A percentile compares a stretch with the other conserved stretches of the same genome.
phyloP scores from a whole-genome alignment of 805 yeast species.

The Candida chauliodis region DNA sequence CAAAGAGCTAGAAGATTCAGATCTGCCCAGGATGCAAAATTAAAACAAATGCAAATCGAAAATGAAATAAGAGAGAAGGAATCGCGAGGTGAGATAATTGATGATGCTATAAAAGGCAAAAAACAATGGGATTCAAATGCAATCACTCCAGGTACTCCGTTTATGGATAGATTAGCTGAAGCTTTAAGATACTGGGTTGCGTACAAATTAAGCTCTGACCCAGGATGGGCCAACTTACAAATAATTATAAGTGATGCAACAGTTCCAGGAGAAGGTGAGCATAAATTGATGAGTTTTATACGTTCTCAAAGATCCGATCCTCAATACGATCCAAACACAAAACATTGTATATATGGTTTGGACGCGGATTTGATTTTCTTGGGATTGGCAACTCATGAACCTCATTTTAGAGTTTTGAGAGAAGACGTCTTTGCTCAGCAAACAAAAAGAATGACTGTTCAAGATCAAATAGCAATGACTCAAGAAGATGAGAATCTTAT shows the following conservation, averaged over 20 bases:
- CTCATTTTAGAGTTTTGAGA: constrained; percentile 87
- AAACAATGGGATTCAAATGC: constrained; percentile 94
- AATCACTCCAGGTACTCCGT: constrained; percentile 98
- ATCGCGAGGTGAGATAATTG: constrained; percentile 68
- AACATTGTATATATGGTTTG: constrained; percentile 94
- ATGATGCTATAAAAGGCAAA: constrained; percentile 67
- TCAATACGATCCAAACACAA: constrained; percentile 84
- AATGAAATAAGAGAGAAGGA: constrained; percentile 57
- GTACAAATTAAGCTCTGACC: constrained; percentile 80
- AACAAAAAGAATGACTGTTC: constrained; percentile 40
- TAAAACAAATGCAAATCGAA: constrained; percentile 70
- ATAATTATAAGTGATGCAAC: constrained; percentile 92
- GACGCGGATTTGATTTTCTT: constrained; percentile 97
- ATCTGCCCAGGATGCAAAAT: constrained; percentile 83
- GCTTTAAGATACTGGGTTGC: constrained; percentile 90
- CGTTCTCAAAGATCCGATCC: constrained; percentile 87
- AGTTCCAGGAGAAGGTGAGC: constrained; percentile 99
- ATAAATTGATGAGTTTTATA: constrained; percentile 93
- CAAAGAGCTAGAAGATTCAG: constrained; percentile 92
- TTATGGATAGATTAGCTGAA: constrained; percentile 85
- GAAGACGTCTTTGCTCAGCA: constrained; percentile 95
- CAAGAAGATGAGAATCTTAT: constrained; percentile 50
- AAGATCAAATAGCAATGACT: constrained; percentile 55
- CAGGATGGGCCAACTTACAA: constrained; percentile 89
- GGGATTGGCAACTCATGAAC: constrained; percentile 97